Evolutionary conservation across 495 filamentous ascomycete species (phyloP).

Genomic region (Penicillium daleae): DNA sequence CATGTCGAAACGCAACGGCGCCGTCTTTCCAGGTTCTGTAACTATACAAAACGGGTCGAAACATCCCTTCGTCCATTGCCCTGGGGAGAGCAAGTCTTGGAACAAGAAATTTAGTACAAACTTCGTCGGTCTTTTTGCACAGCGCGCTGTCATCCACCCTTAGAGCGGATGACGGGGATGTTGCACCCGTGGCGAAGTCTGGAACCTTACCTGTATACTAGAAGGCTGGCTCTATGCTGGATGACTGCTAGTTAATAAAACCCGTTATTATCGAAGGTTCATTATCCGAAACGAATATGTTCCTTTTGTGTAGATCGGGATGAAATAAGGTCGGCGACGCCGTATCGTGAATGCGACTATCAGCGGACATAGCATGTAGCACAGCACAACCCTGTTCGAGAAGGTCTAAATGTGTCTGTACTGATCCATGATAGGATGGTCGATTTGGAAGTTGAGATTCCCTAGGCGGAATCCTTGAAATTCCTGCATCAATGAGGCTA

Average conservation of each 20-base stretch:
- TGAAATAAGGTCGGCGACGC: slow-evolving; percentile 34
- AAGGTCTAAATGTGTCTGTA: slow-evolving; percentile 39
- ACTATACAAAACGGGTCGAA: slow-evolving; percentile 48
- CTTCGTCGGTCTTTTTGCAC: slow-evolving; percentile 37
- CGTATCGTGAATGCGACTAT: slow-evolving; percentile 34
- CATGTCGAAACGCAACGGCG: slow-evolving; percentile 42
- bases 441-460: slow-evolving; percentile 15
- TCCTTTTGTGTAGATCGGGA: slow-evolving; percentile 46
- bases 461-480: slow-evolving; percentile 37
- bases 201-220: slow-evolving; percentile 40
- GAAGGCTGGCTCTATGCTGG: slow-evolving; percentile 44
- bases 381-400: slow-evolving; percentile 34
- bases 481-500: slow-evolving; percentile 42
- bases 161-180: slow-evolving; percentile 46
- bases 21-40: slow-evolving; percentile 51
- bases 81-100: slow-evolving; percentile 40
- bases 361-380: slow-evolving; percentile 33
- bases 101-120: slow-evolving; percentile 34
- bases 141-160: slow-evolving; percentile 18
- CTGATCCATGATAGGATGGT: slow-evolving; percentile 36
- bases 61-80: slow-evolving; percentile 41
- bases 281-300: slow-evolving; percentile 49
- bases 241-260: slow-evolving; percentile 48
- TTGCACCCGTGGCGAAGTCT: slow-evolving; percentile 46
- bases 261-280: slow-evolving; percentile 42